These are phyloP conservation scores for Stipa capillata DNA, from an alignment of 176 grass and related monocot species.

Conservation along the genomic window DNA sequence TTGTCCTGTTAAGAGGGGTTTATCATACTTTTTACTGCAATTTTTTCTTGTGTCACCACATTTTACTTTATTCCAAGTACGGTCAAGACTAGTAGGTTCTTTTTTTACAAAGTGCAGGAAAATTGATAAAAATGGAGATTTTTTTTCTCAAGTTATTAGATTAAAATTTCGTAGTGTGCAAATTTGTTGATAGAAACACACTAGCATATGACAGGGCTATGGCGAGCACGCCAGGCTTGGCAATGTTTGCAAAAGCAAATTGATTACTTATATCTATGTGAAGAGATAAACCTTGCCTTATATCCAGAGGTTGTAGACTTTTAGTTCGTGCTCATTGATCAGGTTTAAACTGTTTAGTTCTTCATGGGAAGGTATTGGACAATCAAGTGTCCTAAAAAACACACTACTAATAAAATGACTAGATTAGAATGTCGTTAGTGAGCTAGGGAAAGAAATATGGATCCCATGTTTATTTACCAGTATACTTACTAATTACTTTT, in stretches of 20 bases:
- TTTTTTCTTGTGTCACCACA: background rate
- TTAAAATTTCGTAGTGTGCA: background rate
- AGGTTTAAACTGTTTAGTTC: background rate
- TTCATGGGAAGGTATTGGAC: background rate
- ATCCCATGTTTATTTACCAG: background rate
- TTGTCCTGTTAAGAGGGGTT: background rate
- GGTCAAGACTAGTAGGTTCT: background rate
- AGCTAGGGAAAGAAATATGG: background rate
- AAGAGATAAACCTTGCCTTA: background rate
- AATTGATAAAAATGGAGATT: background rate
- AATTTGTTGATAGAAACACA: background rate
- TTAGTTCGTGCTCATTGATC: background rate
- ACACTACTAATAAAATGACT: too few species aligned
- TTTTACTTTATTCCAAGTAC: conserved; percentile 5
- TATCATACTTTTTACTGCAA: background rate
- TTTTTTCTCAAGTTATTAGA: background rate
- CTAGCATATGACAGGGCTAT: background rate
- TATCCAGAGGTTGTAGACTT: background rate
- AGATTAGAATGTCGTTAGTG: background rate
- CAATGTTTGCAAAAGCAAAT: background rate
- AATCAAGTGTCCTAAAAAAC: too few species aligned
- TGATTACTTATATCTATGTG: background rate
- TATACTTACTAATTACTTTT: background rate
- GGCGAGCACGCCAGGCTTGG: background rate
- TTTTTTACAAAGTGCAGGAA: background rate